These are phyloP conservation scores for Aotearoamyces nothofagi DNA, from an alignment of 2,329 filamentous ascomycete species.

Conservation along the genomic window DNA sequence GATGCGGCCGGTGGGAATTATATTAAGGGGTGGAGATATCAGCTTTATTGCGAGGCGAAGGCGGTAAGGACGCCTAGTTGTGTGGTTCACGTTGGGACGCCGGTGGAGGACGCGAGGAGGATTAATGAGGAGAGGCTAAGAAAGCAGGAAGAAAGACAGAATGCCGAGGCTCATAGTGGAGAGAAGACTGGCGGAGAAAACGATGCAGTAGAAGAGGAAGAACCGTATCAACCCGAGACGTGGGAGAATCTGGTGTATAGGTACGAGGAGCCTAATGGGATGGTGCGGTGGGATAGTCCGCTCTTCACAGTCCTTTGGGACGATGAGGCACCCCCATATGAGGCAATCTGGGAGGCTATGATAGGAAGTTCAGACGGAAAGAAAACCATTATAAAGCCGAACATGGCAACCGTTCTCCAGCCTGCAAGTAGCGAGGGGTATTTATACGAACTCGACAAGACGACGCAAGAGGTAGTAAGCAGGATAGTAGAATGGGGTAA, in stretches of 20 bases:
- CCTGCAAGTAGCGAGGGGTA: constrained; percentile 51
- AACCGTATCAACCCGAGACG: constrained; percentile 14
- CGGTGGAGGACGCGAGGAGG: constrained; percentile 31
- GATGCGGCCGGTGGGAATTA: constrained; percentile 58
- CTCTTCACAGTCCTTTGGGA: constrained; percentile 69
- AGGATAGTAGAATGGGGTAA: constrained; percentile 53
- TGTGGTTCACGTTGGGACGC: constrained; percentile 50
- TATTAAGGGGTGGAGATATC: constrained; percentile 82
- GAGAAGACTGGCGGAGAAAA: constrained; percentile 19
- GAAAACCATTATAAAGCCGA: constrained; percentile 52
- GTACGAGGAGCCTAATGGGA: constrained; percentile 76
- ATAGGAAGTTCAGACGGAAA: constrained; percentile 41
- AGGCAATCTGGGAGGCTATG: constrained; percentile 61
- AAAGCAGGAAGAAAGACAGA: constrained; percentile 11
- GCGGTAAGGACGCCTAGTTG: constrained; percentile 62
- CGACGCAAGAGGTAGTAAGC: constrained; percentile 63
- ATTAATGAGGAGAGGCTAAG: constrained; percentile 46
- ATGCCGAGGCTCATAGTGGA: no score
- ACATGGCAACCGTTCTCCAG: constrained; percentile 60
- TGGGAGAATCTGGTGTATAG: constrained; percentile 36
- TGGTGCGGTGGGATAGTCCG: constrained; percentile 74
- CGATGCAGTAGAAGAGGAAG: constrained; percentile 15
- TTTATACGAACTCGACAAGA: constrained; percentile 64
- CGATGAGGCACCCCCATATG: constrained; percentile 52
- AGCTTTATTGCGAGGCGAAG: constrained; percentile 75